phyloP scores from a whole-genome alignment of 1,284 basidiomycete species.

The Irpex sp. region DNA sequence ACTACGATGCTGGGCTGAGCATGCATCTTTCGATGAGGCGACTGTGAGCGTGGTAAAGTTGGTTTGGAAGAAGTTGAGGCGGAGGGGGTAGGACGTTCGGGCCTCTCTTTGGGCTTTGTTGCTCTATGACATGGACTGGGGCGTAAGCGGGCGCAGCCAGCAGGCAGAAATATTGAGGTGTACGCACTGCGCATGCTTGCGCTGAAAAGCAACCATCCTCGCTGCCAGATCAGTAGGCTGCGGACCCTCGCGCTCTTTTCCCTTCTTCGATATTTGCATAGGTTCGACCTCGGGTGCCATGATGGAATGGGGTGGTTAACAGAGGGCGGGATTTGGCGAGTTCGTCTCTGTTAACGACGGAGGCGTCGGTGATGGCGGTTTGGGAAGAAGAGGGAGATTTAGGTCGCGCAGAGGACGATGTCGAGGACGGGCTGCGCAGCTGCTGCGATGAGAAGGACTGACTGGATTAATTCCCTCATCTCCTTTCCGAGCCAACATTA shows the following conservation, averaged over 20 bases:
- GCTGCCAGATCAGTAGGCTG: conserved; percentile 62
- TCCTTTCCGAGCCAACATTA: conserved; percentile 3
- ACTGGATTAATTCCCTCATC: conserved; percentile 16
- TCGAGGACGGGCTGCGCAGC: conserved; percentile 19
- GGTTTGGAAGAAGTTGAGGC: conserved; percentile 26
- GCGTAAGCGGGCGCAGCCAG: not conserved
- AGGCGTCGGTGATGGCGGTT: conserved; percentile 13
- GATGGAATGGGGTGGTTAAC: not conserved
- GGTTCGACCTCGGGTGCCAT: conserved; percentile 22
- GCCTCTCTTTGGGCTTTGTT: conserved; percentile 42
- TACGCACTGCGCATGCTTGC: conserved; percentile 59
- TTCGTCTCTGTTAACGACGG: not conserved
- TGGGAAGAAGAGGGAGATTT: conserved; percentile 11
- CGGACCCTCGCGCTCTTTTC: conserved; percentile 34
- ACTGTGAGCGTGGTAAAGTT: conserved; percentile 26
- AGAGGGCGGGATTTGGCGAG: not conserved
- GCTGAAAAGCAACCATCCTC: conserved; percentile 59
- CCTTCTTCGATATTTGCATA: conserved; percentile 24
- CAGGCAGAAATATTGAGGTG: not conserved
- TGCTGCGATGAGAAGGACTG: conserved; percentile 27
- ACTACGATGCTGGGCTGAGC: conserved; percentile 31
- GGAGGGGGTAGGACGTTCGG: conserved; percentile 37
- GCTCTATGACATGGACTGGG: conserved; percentile 30
- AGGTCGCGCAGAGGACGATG: conserved; percentile 10
- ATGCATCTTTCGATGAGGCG: conserved; percentile 24